Conservation (phyloP, 192 early-diverging fungal species). For the Coemansia sp. region DNA sequence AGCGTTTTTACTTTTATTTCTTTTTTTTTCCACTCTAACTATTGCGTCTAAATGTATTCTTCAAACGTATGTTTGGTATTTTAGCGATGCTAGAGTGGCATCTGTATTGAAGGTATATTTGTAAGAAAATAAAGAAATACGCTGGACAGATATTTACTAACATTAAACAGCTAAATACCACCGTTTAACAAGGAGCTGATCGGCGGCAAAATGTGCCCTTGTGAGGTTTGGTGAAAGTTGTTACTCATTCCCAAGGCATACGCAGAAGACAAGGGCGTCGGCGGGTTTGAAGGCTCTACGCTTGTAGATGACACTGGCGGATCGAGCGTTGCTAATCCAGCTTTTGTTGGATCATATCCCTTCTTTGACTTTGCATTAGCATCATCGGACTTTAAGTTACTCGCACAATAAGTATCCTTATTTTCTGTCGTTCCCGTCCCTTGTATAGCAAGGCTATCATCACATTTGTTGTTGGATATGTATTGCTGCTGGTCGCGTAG, state of each 20-base stretch:
- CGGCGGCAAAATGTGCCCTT: constrained; percentile 32
- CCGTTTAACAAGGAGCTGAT: constrained; percentile 39
- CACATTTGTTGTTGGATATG: neutral
- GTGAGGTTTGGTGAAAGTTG: constrained; percentile 16
- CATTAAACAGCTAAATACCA: constrained; percentile 1
- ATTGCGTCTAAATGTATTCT: neutral
- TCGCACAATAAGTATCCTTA: neutral
- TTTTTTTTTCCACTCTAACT: neutral
- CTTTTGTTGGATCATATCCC: neutral
- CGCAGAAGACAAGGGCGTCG: constrained; percentile 21
- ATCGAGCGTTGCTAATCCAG: neutral
- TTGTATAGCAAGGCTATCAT: neutral
- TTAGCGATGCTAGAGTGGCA: too few species aligned
- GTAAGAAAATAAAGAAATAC: too few species aligned
- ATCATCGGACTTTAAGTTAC: neutral
- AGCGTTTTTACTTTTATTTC: neutral
- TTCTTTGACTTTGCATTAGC: neutral
- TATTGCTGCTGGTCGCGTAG: too few species aligned
- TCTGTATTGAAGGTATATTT: too few species aligned
- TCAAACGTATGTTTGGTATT: neutral
- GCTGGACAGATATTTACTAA: too few species aligned
- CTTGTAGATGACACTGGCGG: constrained; percentile 5
- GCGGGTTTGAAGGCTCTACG: constrained; percentile 34
- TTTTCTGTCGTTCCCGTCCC: neutral
- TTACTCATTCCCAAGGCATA: neutral